Percentiles rank a stretch among this genome's conserved stretches.
Conservation (phyloP, 495 filamentous ascomycete genomes). For the Platismatia glauca region DNA sequence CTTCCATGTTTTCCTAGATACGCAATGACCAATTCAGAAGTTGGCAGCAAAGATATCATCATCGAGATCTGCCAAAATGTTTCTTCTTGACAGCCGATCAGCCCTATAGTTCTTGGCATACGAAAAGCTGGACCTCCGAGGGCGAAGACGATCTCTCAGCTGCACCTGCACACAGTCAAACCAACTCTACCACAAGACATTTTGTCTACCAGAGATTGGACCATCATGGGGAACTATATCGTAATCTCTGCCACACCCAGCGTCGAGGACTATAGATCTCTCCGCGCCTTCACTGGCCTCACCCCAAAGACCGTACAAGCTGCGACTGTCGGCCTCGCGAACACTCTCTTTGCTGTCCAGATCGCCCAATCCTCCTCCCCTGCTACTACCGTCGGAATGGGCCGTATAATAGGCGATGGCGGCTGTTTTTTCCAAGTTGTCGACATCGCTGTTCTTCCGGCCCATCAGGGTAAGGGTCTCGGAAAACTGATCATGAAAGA, state of each 20-base stretch:
- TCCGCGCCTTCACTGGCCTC: slow-evolving; percentile 13
- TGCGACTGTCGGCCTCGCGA: slow-evolving; percentile 17
- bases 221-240: not conserved
- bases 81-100: no score
- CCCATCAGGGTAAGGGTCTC: slow-evolving; percentile 41
- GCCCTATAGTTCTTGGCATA: no score
- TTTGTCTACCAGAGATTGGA: not conserved
- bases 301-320: slow-evolving; percentile 14
- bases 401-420: slow-evolving; percentile 44
- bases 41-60: no score
- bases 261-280: slow-evolving; percentile 7
- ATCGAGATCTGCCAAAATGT: no score
- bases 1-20: no score
- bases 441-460: slow-evolving; percentile 44
- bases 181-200: no score
- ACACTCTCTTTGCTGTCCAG: slow-evolving; percentile 17
- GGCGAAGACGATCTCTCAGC: no score
- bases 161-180: no score
- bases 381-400: slow-evolving; percentile 32
- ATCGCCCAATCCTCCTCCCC: not conserved
- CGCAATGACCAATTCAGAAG: no score
- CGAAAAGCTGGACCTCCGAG: no score
- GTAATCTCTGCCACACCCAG: slow-evolving; percentile 2
- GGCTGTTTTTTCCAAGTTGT: slow-evolving; percentile 46
- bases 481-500: slow-evolving; percentile 39